A percentile compares a stretch with the other conserved stretches of the same genome.
Conservation (phyloP, 148 eudicot genomes). For the Camellia sinensis region DNA sequence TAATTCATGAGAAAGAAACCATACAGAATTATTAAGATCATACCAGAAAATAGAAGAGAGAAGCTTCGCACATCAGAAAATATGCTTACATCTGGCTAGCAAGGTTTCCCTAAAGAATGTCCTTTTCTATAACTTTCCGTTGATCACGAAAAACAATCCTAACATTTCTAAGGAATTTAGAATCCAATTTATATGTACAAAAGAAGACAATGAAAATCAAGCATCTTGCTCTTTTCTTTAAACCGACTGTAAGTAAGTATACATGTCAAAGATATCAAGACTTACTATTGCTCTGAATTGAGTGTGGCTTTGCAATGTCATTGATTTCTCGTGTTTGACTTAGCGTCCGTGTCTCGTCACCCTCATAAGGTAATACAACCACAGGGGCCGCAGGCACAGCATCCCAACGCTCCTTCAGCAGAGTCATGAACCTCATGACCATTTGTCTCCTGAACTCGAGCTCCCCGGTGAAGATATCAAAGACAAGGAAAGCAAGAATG, state of each 20-base stretch:
- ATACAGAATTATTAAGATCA: no score
- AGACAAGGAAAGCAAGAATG: constrained; percentile 53
- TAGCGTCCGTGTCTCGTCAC: constrained; percentile 32
- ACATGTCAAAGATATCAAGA: constrained; percentile 8
- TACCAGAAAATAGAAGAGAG: no score
- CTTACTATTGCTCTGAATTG: constrained; percentile 30
- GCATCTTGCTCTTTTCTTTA: background rate
- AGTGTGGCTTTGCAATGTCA: constrained; percentile 15
- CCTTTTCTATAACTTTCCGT: background rate
- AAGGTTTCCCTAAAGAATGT: background rate
- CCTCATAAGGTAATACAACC: constrained; percentile 65
- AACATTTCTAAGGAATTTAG: background rate
- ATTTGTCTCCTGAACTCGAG: constrained; percentile 61
- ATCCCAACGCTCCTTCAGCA: constrained; percentile 89
- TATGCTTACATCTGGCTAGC: no score
- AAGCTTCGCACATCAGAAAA: no score
- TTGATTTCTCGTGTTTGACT: constrained; percentile 26
- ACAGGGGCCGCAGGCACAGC: constrained; percentile 84
- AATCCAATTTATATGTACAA: background rate
- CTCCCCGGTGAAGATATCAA: constrained; percentile 85
- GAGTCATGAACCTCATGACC: constrained; percentile 57
- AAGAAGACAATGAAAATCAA: background rate
- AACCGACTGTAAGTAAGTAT: background rate
- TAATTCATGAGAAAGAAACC: no score
- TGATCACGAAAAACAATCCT: background rate